Evolutionary conservation across 306 rosid genomes (phyloP).

Genomic region (Hippophae tibetana): DNA sequence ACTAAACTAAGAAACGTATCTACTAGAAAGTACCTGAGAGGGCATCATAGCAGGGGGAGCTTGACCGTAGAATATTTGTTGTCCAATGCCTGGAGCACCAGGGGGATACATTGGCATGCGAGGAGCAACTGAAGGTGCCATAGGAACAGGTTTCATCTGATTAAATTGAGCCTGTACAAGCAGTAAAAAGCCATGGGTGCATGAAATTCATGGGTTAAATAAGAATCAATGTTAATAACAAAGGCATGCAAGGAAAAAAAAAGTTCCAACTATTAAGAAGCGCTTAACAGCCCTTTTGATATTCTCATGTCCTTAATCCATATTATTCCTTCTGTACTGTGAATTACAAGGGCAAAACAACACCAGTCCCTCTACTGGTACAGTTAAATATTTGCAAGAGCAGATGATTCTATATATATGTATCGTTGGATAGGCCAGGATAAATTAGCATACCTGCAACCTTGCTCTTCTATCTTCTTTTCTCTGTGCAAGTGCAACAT

Average conservation of each 20-base stretch:
- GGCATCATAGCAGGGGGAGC: slow-evolving; percentile 97
- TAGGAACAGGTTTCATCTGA: slow-evolving; percentile 84
- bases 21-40: slow-evolving; percentile 61
- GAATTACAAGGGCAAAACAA: too few species aligned
- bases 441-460: slow-evolving; percentile 53
- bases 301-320: too few species aligned
- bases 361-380: too few species aligned
- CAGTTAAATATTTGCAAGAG: too few species aligned
- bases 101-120: slow-evolving; percentile 97
- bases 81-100: slow-evolving; percentile 94
- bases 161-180: slow-evolving; percentile 81
- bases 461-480: slow-evolving; percentile 99
- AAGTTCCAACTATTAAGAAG: not conserved
- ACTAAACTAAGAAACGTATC: not conserved
- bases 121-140: slow-evolving; percentile 82
- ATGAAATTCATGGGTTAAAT: not conserved
- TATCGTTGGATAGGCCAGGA: too few species aligned
- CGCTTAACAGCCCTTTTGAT: too few species aligned
- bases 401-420: too few species aligned
- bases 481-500: slow-evolving; percentile 92
- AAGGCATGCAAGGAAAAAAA: not conserved
- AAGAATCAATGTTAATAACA: slow-evolving; percentile 1
- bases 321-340: too few species aligned
- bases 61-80: slow-evolving; percentile 92
- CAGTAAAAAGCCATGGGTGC: slow-evolving; percentile 4